Percentiles rank a stretch among this genome's conserved stretches.
Conservation (phyloP, 2,329 filamentous ascomycete species). For the Colletotrichum siamense region DNA sequence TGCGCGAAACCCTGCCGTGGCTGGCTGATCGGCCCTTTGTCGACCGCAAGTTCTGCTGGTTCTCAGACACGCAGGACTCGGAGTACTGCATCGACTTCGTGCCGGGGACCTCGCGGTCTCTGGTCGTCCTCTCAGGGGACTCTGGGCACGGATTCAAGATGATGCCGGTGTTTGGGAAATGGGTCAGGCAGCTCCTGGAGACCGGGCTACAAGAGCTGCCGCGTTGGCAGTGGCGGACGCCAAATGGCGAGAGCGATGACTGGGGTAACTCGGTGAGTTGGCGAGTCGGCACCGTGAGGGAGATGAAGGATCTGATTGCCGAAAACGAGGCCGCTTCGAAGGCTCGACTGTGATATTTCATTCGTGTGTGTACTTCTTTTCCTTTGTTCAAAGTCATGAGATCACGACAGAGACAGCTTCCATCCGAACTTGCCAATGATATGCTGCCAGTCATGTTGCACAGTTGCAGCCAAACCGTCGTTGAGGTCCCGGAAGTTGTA, state of each 20-base stretch:
- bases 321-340: not conserved
- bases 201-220: not conserved
- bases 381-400: not conserved
- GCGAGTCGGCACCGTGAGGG: conserved; percentile 35
- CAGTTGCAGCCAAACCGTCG: not conserved
- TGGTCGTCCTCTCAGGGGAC: conserved; percentile 61
- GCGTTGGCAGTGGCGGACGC: conserved; percentile 32
- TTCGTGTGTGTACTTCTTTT: not conserved
- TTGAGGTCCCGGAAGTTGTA: not conserved
- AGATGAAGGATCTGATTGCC: conserved; percentile 23
- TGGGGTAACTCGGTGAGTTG: conserved; percentile 39
- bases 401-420: not conserved
- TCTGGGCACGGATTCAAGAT: conserved; percentile 34
- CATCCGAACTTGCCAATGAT: not conserved
- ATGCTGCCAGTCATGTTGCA: not conserved
- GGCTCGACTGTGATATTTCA: not conserved
- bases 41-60: conserved; percentile 64
- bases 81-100: conserved; percentile 67
- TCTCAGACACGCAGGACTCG: conserved; percentile 64
- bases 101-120: conserved; percentile 46
- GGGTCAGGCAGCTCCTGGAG: not conserved
- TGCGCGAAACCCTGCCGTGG: conserved; percentile 56
- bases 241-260: conserved; percentile 36
- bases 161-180: not conserved
- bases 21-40: conserved; percentile 62